A percentile compares a stretch with the other conserved stretches of the same genome.
Evolutionary conservation across 2,329 filamentous ascomycete species (phyloP).

Genomic region (Conoideocrella luteorostrata): DNA sequence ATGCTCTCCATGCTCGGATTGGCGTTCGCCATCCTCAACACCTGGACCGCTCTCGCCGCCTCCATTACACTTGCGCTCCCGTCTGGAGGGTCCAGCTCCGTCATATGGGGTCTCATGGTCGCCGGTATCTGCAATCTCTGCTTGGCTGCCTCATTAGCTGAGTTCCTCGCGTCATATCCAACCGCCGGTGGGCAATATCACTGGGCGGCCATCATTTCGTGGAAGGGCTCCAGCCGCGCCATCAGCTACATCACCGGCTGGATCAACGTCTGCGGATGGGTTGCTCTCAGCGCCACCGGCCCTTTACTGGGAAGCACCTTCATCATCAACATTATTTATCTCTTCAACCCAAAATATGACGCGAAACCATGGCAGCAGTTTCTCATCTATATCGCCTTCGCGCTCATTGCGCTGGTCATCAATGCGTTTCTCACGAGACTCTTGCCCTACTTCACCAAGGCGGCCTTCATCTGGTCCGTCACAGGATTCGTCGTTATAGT

Average conservation of each 20-base stretch:
- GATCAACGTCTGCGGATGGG: conserved; percentile 69
- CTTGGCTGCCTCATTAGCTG: conserved; percentile 61
- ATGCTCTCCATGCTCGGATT: conserved; percentile 41
- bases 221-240: conserved; percentile 52
- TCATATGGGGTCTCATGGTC: conserved; percentile 63
- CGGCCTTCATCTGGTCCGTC: conserved; percentile 66
- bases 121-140: conserved; percentile 64
- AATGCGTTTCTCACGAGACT: conserved; percentile 55
- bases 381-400: conserved; percentile 63
- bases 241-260: conserved; percentile 67
- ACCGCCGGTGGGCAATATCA: conserved; percentile 61
- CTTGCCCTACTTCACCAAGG: conserved; percentile 60
- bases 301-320: conserved; percentile 62
- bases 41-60: conserved; percentile 42
- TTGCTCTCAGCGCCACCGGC: conserved; percentile 61
- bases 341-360: conserved; percentile 53
- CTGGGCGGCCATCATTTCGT: conserved; percentile 62
- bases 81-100: conserved; percentile 62
- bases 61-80: conserved; percentile 49
- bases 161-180: conserved; percentile 61
- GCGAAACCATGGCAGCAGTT: conserved; percentile 64
- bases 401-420: conserved; percentile 52
- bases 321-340: conserved; percentile 56
- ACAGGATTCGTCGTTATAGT: conserved; percentile 63
- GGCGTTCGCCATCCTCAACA: conserved; percentile 44